These are phyloP conservation scores for Biscogniauxia marginata DNA, from an alignment of 2,329 filamentous ascomycete genomes.

Conservation along the genomic window DNA sequence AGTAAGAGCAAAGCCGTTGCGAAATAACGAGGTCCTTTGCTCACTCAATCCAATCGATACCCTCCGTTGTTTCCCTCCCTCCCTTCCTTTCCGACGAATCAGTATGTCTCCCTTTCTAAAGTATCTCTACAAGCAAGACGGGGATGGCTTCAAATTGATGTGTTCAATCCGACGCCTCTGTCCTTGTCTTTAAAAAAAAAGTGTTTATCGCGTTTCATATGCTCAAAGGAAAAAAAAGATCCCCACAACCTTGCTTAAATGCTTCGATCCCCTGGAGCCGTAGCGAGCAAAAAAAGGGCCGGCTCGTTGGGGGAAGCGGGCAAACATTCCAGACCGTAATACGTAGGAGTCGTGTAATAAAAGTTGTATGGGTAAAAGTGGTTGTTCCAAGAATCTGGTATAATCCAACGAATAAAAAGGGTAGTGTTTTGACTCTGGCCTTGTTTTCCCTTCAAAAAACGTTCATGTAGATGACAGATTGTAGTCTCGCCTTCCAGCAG, in stretches of 20 bases:
- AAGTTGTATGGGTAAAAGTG: conserved; percentile 15
- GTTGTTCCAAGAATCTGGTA: conserved; percentile 14
- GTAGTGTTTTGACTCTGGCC: not conserved
- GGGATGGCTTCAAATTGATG: too few relatives aligned
- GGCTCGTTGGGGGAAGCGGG: conserved; percentile 2
- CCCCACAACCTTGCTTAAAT: too few relatives aligned
- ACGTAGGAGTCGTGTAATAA: conserved; percentile 15
- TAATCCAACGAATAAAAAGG: conserved; percentile 10
- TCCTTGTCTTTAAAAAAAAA: not conserved
- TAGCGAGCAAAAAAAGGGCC: not conserved
- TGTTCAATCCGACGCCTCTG: too few relatives aligned
- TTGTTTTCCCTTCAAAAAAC: not conserved
- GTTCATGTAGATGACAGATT: not conserved
- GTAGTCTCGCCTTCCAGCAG: not conserved
- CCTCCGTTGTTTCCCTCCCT: too few relatives aligned
- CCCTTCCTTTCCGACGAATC: too few relatives aligned
- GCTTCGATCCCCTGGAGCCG: not conserved
- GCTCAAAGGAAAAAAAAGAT: not conserved
- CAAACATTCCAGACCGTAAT: conserved; percentile 4
- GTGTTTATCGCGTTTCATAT: not conserved
- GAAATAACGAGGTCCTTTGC: too few relatives aligned
- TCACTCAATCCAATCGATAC: too few relatives aligned
- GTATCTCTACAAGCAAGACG: too few relatives aligned
- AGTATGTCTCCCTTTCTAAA: too few relatives aligned
- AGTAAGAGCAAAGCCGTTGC: too few relatives aligned